A percentile compares a stretch with the other conserved stretches of the same genome.
Evolutionary conservation across 306 rosid genomes (phyloP).

Genomic region (Vigna trinervia): DNA sequence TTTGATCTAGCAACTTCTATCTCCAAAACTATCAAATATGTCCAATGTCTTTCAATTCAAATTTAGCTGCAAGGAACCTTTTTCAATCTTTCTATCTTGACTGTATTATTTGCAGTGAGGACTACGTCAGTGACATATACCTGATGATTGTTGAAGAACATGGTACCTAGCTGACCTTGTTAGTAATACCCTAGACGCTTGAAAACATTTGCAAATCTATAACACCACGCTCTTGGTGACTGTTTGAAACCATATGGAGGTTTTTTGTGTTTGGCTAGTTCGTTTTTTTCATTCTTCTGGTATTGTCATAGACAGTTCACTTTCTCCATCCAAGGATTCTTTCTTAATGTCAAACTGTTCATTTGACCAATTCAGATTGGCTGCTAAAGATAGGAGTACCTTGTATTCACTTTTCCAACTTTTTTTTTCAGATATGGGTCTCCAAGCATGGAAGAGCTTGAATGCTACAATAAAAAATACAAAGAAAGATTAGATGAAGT

Average conservation of each 20-base stretch:
- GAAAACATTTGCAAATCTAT: not conserved
- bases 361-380: not conserved
- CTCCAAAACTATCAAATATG: not conserved
- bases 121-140: not conserved
- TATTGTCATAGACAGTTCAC: not conserved
- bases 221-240: not conserved
- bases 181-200: not conserved
- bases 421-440: slow-evolving; percentile 78
- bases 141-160: not conserved
- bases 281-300: not conserved
- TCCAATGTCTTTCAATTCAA: not conserved
- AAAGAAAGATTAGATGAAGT: slow-evolving; percentile 79
- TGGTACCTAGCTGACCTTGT: not conserved
- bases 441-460: slow-evolving; percentile 86
- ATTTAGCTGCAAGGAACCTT: slow-evolving; percentile 3
- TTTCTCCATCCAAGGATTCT: not conserved
- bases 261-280: not conserved
- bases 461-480: slow-evolving; percentile 69
- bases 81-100: not conserved
- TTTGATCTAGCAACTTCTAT: not conserved
- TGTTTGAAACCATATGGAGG: not conserved
- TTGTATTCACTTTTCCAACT: slow-evolving; percentile 22
- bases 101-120: not conserved
- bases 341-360: not conserved
- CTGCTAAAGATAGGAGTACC: slow-evolving; percentile 10